phyloP scores from a whole-genome alignment of 2,329 filamentous ascomycete genomes.

The Aureobasidium sp. region DNA sequence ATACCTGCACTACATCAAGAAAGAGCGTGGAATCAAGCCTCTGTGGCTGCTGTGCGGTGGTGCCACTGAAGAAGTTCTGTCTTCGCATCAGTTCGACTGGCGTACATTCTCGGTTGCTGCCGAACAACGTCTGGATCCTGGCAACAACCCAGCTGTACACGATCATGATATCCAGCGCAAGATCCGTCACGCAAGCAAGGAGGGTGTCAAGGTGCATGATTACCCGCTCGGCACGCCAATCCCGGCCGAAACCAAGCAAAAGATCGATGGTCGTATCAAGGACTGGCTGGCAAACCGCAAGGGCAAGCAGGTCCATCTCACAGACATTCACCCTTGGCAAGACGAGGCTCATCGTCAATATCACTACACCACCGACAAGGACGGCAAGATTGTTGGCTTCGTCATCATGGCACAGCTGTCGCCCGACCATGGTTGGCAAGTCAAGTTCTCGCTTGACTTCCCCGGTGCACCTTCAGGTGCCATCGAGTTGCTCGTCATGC shows the following conservation, averaged over 20 bases:
- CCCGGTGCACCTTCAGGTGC: conserved; percentile 77
- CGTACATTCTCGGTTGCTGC: conserved; percentile 81
- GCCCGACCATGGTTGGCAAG: conserved; percentile 79
- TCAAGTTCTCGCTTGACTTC: conserved; percentile 96
- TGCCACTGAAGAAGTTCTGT: conserved; percentile 73
- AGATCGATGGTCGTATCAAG: conserved; percentile 64
- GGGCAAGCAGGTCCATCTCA: conserved; percentile 82
- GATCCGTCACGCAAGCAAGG: conserved; percentile 70
- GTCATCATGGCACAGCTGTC: conserved; percentile 78
- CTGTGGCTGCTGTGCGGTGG: conserved; percentile 83
- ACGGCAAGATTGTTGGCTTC: conserved; percentile 66
- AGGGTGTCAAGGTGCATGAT: conserved; percentile 75
- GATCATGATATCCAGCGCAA: conserved; percentile 65
- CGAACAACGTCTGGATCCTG: conserved; percentile 77
- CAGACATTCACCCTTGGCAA: conserved; percentile 82
- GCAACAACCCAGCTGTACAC: conserved; percentile 59
- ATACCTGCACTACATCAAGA: conserved; percentile 69
- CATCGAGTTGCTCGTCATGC: conserved; percentile 75
- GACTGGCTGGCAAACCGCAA: conserved; percentile 77
- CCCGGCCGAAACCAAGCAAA: conserved; percentile 59
- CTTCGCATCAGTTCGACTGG: conserved; percentile 68
- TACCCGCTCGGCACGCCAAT: conserved; percentile 58
- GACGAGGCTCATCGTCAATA: conserved; percentile 79
- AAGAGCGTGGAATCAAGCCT: conserved; percentile 65
- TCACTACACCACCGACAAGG: conserved; percentile 68